Conservation (phyloP, 2,329 filamentous ascomycete genomes). For the Aspergillus terreus region DNA sequence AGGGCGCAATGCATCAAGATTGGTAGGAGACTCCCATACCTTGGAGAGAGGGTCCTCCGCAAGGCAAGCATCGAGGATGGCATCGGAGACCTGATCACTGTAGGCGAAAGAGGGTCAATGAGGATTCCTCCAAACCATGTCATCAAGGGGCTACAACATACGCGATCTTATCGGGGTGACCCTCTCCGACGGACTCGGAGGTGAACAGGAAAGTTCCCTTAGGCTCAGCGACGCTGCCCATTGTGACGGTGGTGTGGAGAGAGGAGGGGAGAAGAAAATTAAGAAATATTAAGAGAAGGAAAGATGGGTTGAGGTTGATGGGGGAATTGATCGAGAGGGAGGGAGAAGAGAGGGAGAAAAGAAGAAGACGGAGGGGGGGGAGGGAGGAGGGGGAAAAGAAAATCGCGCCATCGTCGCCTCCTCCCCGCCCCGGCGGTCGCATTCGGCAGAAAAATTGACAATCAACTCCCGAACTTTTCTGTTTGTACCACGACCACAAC, state of each 20-base stretch:
- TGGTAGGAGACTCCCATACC: slow-evolving; percentile 38
- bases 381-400: slow-evolving; percentile 6
- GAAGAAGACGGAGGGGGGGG: neutral
- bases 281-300: slow-evolving; percentile 14
- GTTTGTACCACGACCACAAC: neutral
- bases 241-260: slow-evolving; percentile 44
- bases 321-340: neutral
- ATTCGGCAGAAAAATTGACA: slow-evolving; percentile 16
- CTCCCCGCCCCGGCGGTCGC: slow-evolving; percentile 20
- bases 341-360: slow-evolving; percentile 4
- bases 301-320: slow-evolving; percentile 14
- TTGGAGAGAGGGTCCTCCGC: slow-evolving; percentile 94
- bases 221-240: slow-evolving; percentile 54
- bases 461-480: neutral
- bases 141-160: slow-evolving; percentile 32
- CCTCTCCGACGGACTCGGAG: slow-evolving; percentile 85
- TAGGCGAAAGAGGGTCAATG: neutral
- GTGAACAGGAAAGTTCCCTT: slow-evolving; percentile 79
- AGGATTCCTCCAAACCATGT: no score
- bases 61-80: slow-evolving; percentile 96
- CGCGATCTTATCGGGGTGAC: slow-evolving; percentile 95
- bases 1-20: slow-evolving; percentile 6
- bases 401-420: slow-evolving; percentile 24
- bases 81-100: slow-evolving; percentile 94
- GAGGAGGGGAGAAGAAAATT: slow-evolving; percentile 16